Base-by-base conservation (phyloP, 75 land plant genomes). In the Isoetes taiwanensis region DNA sequence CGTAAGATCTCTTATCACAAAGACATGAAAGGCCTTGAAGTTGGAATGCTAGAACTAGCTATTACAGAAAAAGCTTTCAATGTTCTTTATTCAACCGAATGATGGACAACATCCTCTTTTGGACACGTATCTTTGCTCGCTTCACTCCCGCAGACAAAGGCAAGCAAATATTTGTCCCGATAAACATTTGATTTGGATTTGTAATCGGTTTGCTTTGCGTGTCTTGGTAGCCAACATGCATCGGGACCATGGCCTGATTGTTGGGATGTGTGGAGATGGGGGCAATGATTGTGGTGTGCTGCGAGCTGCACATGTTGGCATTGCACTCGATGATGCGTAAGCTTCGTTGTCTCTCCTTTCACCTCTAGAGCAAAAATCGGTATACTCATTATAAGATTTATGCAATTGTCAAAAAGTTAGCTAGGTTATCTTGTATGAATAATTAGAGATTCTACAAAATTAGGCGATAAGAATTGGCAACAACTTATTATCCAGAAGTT, bases 201-300 rank as follows among this genome's bases (percentile, higher is more conserved):
- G 39, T 9, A 9, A 6, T 46, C 23, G 21, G 16, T 23, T 46
- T n/a, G 50, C 23, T n/a, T 37, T 37, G 39, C 50, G 25, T 16
- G 50, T n/a, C 11, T 19, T 16, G 19, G 50, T 16, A 19, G 50
- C 50, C 16, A 46, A 19, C 4, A 46, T 46, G 50, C 50, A 19
- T n/a, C 6, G 50, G 25, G 50, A 46, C 50, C 16, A 23, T 6
- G 50, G 50, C 6, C 23, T 46, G 19, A 46, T 46, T 8, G 16
- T 46, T 8, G 50, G 50, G 16, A 46, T 46, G 50, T 46, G 50
- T 46, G 50, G 50, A 46, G 50, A 46, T 23, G 50, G 50, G 5
- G 50, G 50, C 4, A 46, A 46, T 16, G 50, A 46, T 23, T 46
- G 50, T 46, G 50, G 50, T 6, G 50, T 23, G 25, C 23, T 46